phyloP scores from a whole-genome alignment of 2,329 filamentous ascomycete species.

The Pochonia chlamydosporia region DNA sequence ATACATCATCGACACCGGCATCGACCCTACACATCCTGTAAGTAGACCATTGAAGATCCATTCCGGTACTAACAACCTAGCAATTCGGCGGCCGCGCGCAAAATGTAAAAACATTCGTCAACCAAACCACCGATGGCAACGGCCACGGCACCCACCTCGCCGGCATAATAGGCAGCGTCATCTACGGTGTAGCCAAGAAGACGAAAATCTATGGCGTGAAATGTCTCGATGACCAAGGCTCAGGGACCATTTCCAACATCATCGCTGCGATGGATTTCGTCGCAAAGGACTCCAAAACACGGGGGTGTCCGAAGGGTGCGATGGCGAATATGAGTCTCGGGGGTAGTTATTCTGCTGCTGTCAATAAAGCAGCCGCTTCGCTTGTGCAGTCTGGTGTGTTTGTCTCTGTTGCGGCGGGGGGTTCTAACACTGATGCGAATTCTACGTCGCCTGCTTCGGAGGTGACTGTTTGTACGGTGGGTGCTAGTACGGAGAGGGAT shows the following conservation, averaged over 20 bases:
- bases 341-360: slow-evolving; percentile 30
- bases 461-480: slow-evolving; percentile 12
- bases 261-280: slow-evolving; percentile 35
- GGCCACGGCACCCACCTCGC: slow-evolving; percentile 37
- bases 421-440: slow-evolving; percentile 17
- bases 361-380: slow-evolving; percentile 41
- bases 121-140: slow-evolving; percentile 23
- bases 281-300: slow-evolving; percentile 20
- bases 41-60: slow-evolving; percentile 5
- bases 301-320: slow-evolving; percentile 29
- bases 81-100: slow-evolving; percentile 5
- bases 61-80: slow-evolving; percentile 14
- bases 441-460: slow-evolving; percentile 13
- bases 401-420: slow-evolving; percentile 46
- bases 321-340: slow-evolving; percentile 49
- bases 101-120: background rate
- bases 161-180: slow-evolving; percentile 31
- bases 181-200: slow-evolving; percentile 36
- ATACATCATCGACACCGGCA: slow-evolving; percentile 37
- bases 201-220: slow-evolving; percentile 32
- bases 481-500: slow-evolving; percentile 18
- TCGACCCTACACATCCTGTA: slow-evolving; percentile 23
- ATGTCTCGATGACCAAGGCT: slow-evolving; percentile 31
- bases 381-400: slow-evolving; percentile 37
- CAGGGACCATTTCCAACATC: slow-evolving; percentile 28